A percentile compares a stretch with the other conserved stretches of the same genome.
Evolutionary conservation across 331 rosid species (phyloP).

Genomic region (Cydonia oblonga): DNA sequence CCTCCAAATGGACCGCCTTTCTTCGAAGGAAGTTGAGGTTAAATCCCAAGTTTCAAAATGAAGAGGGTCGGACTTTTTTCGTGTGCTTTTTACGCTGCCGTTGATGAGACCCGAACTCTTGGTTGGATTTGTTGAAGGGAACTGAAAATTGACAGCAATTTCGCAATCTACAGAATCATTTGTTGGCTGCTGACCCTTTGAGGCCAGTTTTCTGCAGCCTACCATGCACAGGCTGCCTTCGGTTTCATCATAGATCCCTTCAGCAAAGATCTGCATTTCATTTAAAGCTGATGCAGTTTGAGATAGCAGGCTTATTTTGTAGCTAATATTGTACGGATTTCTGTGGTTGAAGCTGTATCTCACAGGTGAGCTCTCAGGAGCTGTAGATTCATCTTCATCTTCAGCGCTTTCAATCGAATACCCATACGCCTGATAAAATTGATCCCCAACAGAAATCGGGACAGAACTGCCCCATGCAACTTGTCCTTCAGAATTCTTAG

Average conservation of each 20-base stretch:
- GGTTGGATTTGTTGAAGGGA: constrained; percentile 16
- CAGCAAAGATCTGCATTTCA: constrained; percentile 28
- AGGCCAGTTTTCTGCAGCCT: no score
- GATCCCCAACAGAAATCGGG: constrained; percentile 31
- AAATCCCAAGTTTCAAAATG: constrained; percentile 25
- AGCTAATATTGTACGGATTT: constrained; percentile 32
- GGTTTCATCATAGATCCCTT: constrained; percentile 39
- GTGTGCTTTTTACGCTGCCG: constrained; percentile 41
- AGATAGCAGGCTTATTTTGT: constrained; percentile 23
- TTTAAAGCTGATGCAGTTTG: no score
- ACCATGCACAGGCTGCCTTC: constrained; percentile 53
- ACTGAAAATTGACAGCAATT: constrained; percentile 30
- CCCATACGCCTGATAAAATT: neutral
- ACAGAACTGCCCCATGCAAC: constrained; percentile 11
- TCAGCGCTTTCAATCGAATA: neutral
- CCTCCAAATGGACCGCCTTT: constrained; percentile 20
- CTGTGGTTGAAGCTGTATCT: neutral
- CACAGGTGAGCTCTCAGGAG: neutral
- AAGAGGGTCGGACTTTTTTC: constrained; percentile 29
- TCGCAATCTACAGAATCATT: constrained; percentile 34
- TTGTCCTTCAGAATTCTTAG: constrained; percentile 2
- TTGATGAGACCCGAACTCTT: neutral
- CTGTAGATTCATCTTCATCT: neutral
- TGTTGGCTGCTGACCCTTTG: neutral
- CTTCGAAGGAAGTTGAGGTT: constrained; percentile 14